Evolutionary conservation across 805 yeast genomes (phyloP).

Genomic region (Blastobotrys chiropterorum): DNA sequence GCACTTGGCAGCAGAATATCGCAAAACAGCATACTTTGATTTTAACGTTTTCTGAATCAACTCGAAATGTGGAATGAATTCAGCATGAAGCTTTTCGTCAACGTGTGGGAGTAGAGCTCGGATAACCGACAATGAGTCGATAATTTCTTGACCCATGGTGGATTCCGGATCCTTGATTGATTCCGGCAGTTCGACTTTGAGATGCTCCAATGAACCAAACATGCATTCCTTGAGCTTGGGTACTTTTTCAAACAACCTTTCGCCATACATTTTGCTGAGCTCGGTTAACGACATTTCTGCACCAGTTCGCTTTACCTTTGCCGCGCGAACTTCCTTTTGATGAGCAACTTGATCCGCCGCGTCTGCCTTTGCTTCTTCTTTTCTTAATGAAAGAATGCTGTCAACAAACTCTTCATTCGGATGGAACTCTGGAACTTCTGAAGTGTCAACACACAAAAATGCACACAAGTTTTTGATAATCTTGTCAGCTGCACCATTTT

Average conservation of each 20-base stretch:
- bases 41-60: slow-evolving; percentile 48
- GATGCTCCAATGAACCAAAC: slow-evolving; percentile 54
- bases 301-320: slow-evolving; percentile 79
- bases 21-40: slow-evolving; percentile 71
- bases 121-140: slow-evolving; percentile 80
- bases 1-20: slow-evolving; percentile 88
- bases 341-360: slow-evolving; percentile 55
- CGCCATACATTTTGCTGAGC: slow-evolving; percentile 49
- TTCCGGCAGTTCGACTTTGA: slow-evolving; percentile 26
- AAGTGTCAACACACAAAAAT: slow-evolving; percentile 88
- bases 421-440: slow-evolving; percentile 89
- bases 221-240: slow-evolving; percentile 62
- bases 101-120: slow-evolving; percentile 67
- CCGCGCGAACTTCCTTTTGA: slow-evolving; percentile 62
- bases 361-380: slow-evolving; percentile 65
- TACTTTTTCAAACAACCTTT: slow-evolving; percentile 48
- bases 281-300: slow-evolving; percentile 64
- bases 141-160: slow-evolving; percentile 64
- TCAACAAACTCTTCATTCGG: slow-evolving; percentile 52
- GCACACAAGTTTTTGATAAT: slow-evolving; percentile 87
- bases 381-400: slow-evolving; percentile 63
- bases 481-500: slow-evolving; percentile 76
- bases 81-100: slow-evolving; percentile 39
- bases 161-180: slow-evolving; percentile 33
- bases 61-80: slow-evolving; percentile 50